A percentile compares a stretch with the other conserved stretches of the same genome.
phyloP scores from a whole-genome alignment of 257 asterid species.

The Petunia secreta region DNA sequence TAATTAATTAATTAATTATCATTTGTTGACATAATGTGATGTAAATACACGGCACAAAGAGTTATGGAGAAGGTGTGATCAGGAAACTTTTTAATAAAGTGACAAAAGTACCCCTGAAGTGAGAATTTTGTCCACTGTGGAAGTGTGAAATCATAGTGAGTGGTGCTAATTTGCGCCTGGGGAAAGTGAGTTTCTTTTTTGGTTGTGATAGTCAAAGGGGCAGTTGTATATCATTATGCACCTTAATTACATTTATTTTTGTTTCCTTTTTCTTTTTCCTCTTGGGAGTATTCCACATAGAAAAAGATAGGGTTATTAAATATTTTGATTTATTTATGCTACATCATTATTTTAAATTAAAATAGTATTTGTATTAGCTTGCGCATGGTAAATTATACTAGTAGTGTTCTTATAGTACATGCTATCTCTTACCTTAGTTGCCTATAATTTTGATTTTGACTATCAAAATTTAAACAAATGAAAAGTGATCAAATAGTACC shows the following conservation, averaged over 20 bases:
- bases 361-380: too few species aligned
- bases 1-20: too few species aligned
- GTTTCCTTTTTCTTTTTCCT: not conserved
- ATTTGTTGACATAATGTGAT: too few species aligned
- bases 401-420: too few species aligned
- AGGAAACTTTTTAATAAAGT: not conserved
- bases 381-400: too few species aligned
- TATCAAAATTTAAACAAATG: too few species aligned
- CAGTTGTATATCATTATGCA: conserved; percentile 18
- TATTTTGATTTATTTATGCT: not conserved
- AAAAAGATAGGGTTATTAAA: not conserved
- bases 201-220: not conserved
- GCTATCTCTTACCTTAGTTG: too few species aligned
- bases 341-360: too few species aligned
- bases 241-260: not conserved
- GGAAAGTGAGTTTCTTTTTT: not conserved
- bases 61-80: not conserved
- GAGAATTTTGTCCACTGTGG: not conserved
- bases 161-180: conserved; percentile 23
- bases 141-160: not conserved
- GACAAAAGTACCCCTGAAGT: conserved; percentile 5
- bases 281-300: not conserved
- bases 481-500: too few species aligned
- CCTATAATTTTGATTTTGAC: too few species aligned
- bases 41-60: too few species aligned